phyloP scores from a whole-genome alignment of 1,139 yeast genomes.

The Maudiozyma humilis region DNA sequence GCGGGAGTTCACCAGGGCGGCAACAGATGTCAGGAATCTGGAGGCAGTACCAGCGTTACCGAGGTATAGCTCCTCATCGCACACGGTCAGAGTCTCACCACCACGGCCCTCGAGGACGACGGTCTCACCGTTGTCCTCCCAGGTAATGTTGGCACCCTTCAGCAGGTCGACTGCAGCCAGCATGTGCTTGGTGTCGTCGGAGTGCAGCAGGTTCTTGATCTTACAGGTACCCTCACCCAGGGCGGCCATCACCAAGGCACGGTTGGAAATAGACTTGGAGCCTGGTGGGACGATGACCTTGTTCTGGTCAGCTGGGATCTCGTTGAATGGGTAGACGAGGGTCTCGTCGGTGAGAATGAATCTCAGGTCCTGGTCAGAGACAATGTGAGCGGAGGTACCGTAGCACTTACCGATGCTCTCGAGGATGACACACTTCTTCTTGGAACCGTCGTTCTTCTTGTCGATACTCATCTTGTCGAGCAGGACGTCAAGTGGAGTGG shows the following conservation, averaged over 20 bases:
- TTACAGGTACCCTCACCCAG: constrained; percentile 78
- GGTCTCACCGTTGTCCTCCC: constrained; percentile 82
- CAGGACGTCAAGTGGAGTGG: constrained; percentile 64
- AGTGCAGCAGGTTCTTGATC: constrained; percentile 78
- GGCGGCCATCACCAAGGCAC: constrained; percentile 90
- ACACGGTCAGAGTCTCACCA: constrained; percentile 57
- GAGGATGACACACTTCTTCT: constrained; percentile 77
- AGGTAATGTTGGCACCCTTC: constrained; percentile 71
- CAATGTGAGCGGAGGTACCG: constrained; percentile 81
- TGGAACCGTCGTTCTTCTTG: constrained; percentile 89
- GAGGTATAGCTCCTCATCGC: constrained; percentile 58
- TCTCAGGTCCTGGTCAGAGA: constrained; percentile 70
- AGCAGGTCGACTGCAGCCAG: constrained; percentile 71
- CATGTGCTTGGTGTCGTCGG: constrained; percentile 96
- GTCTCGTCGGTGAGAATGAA: constrained; percentile 81
- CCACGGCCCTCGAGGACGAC: constrained; percentile 83
- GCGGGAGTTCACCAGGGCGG: constrained; percentile 61
- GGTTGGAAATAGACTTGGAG: constrained; percentile 89
- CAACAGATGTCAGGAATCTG: constrained; percentile 85
- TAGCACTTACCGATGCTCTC: constrained; percentile 82
- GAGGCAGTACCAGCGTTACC: constrained; percentile 99
- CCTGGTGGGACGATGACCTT: constrained; percentile 76
- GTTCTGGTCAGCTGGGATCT: constrained; percentile 37
- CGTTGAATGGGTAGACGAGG: constrained; percentile 49
- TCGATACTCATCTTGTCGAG: constrained; percentile 88